Base-by-base conservation (phyloP, 495 filamentous ascomycete species). In the Venustampulla echinocandica region DNA sequence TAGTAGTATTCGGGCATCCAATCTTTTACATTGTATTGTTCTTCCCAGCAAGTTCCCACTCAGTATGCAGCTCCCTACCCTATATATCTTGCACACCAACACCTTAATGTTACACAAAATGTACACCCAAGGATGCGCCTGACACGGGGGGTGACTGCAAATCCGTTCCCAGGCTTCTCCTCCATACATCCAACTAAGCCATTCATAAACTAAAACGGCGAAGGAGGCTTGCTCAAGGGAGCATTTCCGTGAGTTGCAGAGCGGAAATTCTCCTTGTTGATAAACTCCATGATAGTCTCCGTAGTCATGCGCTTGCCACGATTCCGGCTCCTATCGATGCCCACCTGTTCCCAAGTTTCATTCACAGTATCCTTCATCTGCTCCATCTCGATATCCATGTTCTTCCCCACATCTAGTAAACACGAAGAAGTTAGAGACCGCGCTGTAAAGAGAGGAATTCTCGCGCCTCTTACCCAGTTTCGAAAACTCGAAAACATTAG, bases 401-500 rank as follows among this genome's bases (percentile, higher is more conserved):
- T 64, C 63, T 82, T 79, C 24, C 69, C 75, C 37, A 81, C 75
- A 50, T 75, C 86, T 90, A 57, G n/a, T n/a, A 17, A 24, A 38
- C 19, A 39, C 15, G 19, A 37, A 11, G 28, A 14, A 1, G 2
- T 36, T 9, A n/a, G n/a, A n/a, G n/a, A n/a, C n/a, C n/a, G n/a
- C n/a, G n/a, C n/a, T n/a, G n/a, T n/a, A n/a, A n/a, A n/a, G n/a
- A n/a, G n/a, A n/a, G n/a, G n/a, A n/a, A n/a, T n/a, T n/a, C n/a
- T n/a, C n/a, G n/a, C n/a, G n/a, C n/a, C n/a, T n/a, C 70, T 41
- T 65, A 69, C 86, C 83, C 23, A 94, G 59, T 47, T 74, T 76
- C 55, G 84, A 79, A 68, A 84, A 84, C 59, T 90, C 84, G 82
- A 84, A 98, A 37, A 97, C 74, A 59, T 98, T 96, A 19, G 93